Conservation (phyloP, 495 filamentous ascomycete genomes). For the Pseudoneurospora amorphoporcata region DNA sequence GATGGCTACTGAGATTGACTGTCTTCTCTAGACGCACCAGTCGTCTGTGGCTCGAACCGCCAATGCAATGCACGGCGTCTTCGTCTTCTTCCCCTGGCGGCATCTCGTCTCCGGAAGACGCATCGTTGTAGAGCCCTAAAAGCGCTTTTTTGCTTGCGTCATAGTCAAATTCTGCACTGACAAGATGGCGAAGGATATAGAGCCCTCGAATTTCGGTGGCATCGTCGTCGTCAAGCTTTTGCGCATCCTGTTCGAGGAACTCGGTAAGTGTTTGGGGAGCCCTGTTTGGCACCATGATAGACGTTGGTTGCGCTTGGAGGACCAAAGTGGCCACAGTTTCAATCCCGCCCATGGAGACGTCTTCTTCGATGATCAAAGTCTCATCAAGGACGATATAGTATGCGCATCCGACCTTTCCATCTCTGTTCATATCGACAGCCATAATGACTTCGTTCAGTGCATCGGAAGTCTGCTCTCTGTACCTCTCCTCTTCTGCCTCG, state of each 20-base stretch:
- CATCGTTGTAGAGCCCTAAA: slow-evolving; percentile 41
- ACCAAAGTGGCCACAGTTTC: slow-evolving; percentile 70
- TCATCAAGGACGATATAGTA: slow-evolving; percentile 74
- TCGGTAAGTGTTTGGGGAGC: slow-evolving; percentile 50
- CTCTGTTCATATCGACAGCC: slow-evolving; percentile 67
- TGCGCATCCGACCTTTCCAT: slow-evolving; percentile 70
- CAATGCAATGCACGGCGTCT: slow-evolving; percentile 35
- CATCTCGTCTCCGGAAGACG: slow-evolving; percentile 38
- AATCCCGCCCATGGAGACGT: slow-evolving; percentile 58
- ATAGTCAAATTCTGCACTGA: slow-evolving; percentile 69
- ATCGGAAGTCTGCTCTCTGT: slow-evolving; percentile 37
- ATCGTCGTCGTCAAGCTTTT: slow-evolving; percentile 25
- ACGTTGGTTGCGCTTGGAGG: slow-evolving; percentile 67
- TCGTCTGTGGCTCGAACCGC: slow-evolving; percentile 48
- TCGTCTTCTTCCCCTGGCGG: slow-evolving; percentile 45
- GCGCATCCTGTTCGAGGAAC: slow-evolving; percentile 33
- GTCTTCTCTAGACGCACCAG: slow-evolving; percentile 60
- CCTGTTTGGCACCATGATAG: slow-evolving; percentile 62
- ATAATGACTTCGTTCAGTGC: slow-evolving; percentile 67
- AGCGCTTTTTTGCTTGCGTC: slow-evolving; percentile 60
- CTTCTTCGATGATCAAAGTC: slow-evolving; percentile 69
- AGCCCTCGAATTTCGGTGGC: slow-evolving; percentile 29
- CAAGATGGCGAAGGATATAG: slow-evolving; percentile 63
- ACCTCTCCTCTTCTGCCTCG: neutral
- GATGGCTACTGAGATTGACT: slow-evolving; percentile 67